Evolutionary conservation across 495 filamentous ascomycete genomes (phyloP), one percentile per base, ranked within the genome.

Genomic region (Trichoderma gamsii): DNA sequence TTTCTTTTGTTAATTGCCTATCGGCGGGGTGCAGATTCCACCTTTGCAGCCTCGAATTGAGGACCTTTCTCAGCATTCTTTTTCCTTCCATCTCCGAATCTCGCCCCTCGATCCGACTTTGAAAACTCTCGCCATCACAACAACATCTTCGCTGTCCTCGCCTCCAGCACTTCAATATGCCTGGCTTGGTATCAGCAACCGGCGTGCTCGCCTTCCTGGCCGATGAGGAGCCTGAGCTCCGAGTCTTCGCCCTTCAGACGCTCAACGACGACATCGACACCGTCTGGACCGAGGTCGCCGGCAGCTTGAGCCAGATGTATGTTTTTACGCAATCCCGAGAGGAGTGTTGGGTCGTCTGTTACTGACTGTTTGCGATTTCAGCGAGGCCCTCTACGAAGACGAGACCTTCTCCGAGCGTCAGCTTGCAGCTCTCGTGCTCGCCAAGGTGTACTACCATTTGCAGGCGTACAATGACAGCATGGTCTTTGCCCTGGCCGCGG

Each of bases 381-480:
- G 93, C 77, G 96, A 99, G 84, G 93, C 92, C 63, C 87, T 99
- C 44, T 98, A 96, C 79, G 96, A 99, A 84, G 93, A 98, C 81
- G 91, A 97, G 69, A 83, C 84, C 65, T 99, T 99, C 73, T 90
- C 95, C 18, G 90, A 99, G 75, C 91, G 95, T 72, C 91, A 93
- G 75, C 88, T 98, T 56, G 96, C 96, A 67, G 94, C 96, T 67
- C 83, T 99, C 38, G 93, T 99, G 64, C 90, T 93, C 65, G 90
- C 96, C 69, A 98, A 98, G 83, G 92, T 98, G 71, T 99, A 98
- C 79, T 99, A 97, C 76, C 94, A 99, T 75, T 87, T 99, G 63
- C 91, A 96, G 80, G 96, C 96, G 79, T 98, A 98, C 80, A 93
- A 97, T 75, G 95, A 98, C 84, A 97, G 93, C 78, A 98, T 99